A percentile compares a stretch with the other conserved stretches of the same genome.
Conservation (phyloP, 805 yeast genomes). For the Candida rishiriensis region DNA sequence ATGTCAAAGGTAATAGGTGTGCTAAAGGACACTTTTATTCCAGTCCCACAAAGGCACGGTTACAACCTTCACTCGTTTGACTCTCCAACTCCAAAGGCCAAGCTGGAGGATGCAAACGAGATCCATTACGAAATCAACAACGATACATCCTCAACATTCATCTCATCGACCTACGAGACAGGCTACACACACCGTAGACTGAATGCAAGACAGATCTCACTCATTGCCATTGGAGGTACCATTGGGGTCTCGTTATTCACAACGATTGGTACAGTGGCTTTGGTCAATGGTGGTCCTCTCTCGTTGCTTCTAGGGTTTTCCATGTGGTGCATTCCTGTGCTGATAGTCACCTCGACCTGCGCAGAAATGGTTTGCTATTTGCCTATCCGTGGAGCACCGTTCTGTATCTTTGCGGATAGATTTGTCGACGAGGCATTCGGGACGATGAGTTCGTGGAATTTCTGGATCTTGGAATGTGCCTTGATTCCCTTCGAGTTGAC, state of each 20-base stretch:
- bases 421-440: conserved; percentile 43
- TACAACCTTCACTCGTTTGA: background rate
- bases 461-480: conserved; percentile 44
- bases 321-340: conserved; percentile 40
- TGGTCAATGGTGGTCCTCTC: conserved; percentile 40
- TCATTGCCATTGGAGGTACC: conserved; percentile 37
- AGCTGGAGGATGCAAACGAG: background rate
- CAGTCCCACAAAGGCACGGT: conserved; percentile 4
- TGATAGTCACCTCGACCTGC: conserved; percentile 36
- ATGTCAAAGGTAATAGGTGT: conserved; percentile 1
- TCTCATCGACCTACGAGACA: background rate
- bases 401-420: conserved; percentile 41
- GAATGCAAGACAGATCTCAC: conserved; percentile 36
- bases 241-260: conserved; percentile 37
- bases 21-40: conserved; percentile 5
- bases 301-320: conserved; percentile 35
- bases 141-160: background rate
- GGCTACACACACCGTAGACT: conserved; percentile 25
- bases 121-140: background rate
- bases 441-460: conserved; percentile 42
- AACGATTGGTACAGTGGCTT: conserved; percentile 37
- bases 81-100: background rate
- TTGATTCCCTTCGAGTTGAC: conserved; percentile 47
- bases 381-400: conserved; percentile 41
- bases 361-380: conserved; percentile 43